Base-by-base conservation (phyloP, 768 basidiomycete genomes). In the Agaricus sinodeliciosus region DNA sequence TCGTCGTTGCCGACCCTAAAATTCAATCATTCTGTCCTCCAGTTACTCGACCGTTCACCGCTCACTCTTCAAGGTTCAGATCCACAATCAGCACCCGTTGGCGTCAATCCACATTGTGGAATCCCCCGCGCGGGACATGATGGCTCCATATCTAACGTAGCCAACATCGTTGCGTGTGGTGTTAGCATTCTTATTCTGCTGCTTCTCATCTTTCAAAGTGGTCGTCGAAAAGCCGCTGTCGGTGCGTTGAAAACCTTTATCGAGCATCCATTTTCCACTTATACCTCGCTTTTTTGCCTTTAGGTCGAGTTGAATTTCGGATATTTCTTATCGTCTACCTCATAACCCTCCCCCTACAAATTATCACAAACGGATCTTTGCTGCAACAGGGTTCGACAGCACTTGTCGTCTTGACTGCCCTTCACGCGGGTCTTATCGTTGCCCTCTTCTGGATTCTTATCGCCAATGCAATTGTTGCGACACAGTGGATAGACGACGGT, bases 401-500 rank as follows among this genome's bases (percentile, higher is more conserved):
- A 0, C 75, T 95, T 19, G 80, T 85, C 16, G 79, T 80, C 25
- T 59, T 95, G 54, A 81, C 78, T 0, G 87, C 91, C 0, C 72
- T 95, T 8, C 94, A 96, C 57, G 82, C 88, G 1, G 93, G 84
- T 3, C 56, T 84, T 15, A 80, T 94, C 41, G 84, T 81, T 3
- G 78, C 85, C 3, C 69, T 92, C 3, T 94, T 93, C 64, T 93
- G 91, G 88, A 62, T 77, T 6, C 69, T 92, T 57, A 71, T 90
- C 48, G 89, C 77, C 28, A 91, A 89, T 67, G 87, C 77, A 8
- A 68, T 91, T 55, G 78, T 93, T 18, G 82, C 85, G 34, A 89
- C 86, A n/a, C 95, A 98, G 68, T 64, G 94, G 45, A 88, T 97
- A 50, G 95, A 97, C 65, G 95, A 90, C 62, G 95, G 93, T 5